These are phyloP conservation scores for Roridomyces roridus DNA, from an alignment of 768 basidiomycete genomes.

Conservation along the genomic window DNA sequence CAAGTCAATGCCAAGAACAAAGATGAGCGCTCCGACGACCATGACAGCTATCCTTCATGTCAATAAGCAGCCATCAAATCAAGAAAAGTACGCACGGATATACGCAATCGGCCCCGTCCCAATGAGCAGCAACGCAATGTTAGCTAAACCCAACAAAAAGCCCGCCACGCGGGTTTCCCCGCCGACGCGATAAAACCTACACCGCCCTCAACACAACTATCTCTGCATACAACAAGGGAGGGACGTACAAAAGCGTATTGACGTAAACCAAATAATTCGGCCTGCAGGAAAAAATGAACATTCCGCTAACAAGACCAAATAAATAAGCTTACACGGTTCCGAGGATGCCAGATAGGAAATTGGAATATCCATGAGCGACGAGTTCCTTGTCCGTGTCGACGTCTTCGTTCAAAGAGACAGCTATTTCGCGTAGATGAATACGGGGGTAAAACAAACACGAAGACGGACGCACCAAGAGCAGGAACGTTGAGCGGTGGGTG, in stretches of 20 bases:
- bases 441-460: not conserved
- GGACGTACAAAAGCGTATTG: constrained; percentile 73
- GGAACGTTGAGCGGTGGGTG: constrained; percentile 92
- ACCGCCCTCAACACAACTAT: too few relatives aligned
- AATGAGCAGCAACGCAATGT: constrained; percentile 71
- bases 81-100: constrained; percentile 69
- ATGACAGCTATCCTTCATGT: constrained; percentile 77
- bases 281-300: constrained; percentile 37
- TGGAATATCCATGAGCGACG: constrained; percentile 91
- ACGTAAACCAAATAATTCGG: constrained; percentile 91
- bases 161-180: constrained; percentile 86
- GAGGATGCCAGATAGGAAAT: constrained; percentile 78
- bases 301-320: not conserved
- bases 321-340: constrained; percentile 74
- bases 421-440: constrained; percentile 46
- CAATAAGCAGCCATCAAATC: not conserved
- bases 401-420: constrained; percentile 88
- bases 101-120: constrained; percentile 92
- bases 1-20: constrained; percentile 92
- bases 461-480: constrained; percentile 66
- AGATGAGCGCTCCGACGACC: constrained; percentile 91
- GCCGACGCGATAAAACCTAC: constrained; percentile 90
- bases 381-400: constrained; percentile 93
- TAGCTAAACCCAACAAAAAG: constrained; percentile 82
- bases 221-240: too few relatives aligned